Conservation (phyloP, 768 basidiomycete genomes). For the Termitomyces sp. region DNA sequence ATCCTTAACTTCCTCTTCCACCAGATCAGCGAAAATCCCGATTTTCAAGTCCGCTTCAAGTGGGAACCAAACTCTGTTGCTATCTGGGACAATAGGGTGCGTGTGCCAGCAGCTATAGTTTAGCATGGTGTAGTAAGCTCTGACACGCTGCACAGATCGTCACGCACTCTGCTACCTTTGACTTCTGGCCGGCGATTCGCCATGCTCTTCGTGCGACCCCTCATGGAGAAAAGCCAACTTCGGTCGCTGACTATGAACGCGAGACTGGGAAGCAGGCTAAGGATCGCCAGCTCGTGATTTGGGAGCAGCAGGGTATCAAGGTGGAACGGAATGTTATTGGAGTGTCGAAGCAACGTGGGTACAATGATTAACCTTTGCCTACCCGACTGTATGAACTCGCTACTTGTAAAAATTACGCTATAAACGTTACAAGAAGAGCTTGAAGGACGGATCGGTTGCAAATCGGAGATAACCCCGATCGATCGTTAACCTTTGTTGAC, state of each 20-base stretch:
- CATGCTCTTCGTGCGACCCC: slow-evolving; percentile 82
- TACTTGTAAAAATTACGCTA: background rate
- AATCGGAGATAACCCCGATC: slow-evolving; percentile 13
- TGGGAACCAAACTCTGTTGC: slow-evolving; percentile 78
- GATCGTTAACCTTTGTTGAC: slow-evolving; percentile 11
- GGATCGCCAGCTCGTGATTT: slow-evolving; percentile 70
- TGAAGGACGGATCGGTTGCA: background rate
- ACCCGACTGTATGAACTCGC: background rate
- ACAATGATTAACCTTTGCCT: slow-evolving; percentile 49
- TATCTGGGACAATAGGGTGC: slow-evolving; percentile 84
- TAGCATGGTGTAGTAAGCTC: background rate
- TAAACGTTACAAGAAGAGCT: background rate
- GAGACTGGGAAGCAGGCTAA: slow-evolving; percentile 64
- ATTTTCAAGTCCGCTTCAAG: slow-evolving; percentile 73
- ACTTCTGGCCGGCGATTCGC: slow-evolving; percentile 74
- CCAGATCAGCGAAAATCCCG: slow-evolving; percentile 65
- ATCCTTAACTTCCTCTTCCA: slow-evolving; percentile 68
- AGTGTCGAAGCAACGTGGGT: slow-evolving; percentile 42
- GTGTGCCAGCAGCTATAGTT: slow-evolving; percentile 12
- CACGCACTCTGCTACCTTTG: slow-evolving; percentile 77
- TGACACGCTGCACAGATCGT: slow-evolving; percentile 42
- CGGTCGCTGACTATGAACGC: slow-evolving; percentile 66
- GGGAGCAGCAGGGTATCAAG: slow-evolving; percentile 60
- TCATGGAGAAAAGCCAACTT: slow-evolving; percentile 74
- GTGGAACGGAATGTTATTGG: slow-evolving; percentile 27